Conservation (phyloP, 192 early-diverging fungal genomes). For the Coemansia brasiliensis region DNA sequence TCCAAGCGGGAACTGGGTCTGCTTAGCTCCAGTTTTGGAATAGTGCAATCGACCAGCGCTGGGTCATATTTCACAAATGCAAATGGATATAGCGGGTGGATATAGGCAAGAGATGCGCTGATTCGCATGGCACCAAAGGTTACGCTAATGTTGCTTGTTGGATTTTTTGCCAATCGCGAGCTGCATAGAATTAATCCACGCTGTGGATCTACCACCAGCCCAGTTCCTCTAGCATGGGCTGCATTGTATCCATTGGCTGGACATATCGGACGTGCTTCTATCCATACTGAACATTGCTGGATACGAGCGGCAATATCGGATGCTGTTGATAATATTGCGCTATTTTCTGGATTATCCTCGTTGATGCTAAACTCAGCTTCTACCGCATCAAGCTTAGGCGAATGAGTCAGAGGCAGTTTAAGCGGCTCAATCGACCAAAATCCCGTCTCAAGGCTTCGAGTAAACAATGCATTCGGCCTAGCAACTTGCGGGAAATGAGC, state of each 20-base stretch:
- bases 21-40: not conserved
- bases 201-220: conserved; percentile 70
- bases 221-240: conserved; percentile 54
- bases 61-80: conserved; percentile 35
- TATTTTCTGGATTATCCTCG: no score
- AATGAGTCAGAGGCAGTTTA: no score
- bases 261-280: conserved; percentile 10
- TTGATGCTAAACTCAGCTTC: no score
- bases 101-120: conserved; percentile 70
- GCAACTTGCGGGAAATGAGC: conserved; percentile 33
- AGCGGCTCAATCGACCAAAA: conserved; percentile 35
- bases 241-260: conserved; percentile 20
- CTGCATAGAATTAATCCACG: conserved; percentile 79
- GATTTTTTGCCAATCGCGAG: conserved; percentile 72
- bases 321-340: not conserved
- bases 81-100: conserved; percentile 70
- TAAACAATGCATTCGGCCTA: conserved; percentile 12
- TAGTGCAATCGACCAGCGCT: not conserved
- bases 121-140: conserved; percentile 83
- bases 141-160: conserved; percentile 75
- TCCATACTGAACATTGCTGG: conserved; percentile 14
- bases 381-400: no score
- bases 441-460: conserved; percentile 29
- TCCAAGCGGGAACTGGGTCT: not conserved
- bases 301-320: conserved; percentile 1